These are phyloP conservation scores for Aspergillus pseudonomiae DNA, from an alignment of 2,329 filamentous ascomycete species.

Conservation along the genomic window DNA sequence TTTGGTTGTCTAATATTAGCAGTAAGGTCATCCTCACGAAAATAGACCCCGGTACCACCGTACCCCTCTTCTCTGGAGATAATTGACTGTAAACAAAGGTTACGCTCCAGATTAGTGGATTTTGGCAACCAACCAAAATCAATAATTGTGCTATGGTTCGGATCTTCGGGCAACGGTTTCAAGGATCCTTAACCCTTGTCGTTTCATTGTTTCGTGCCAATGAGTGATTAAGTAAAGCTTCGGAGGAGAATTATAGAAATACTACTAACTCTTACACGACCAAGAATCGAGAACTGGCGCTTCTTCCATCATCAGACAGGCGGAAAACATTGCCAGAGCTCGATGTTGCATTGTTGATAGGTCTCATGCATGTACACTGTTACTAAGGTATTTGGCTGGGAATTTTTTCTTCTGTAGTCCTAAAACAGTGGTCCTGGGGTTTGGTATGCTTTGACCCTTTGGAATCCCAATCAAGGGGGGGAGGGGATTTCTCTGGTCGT, in stretches of 20 bases:
- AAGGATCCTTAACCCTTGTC: background rate
- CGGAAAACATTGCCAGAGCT: background rate
- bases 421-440: constrained; percentile 9
- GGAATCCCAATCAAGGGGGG: constrained; percentile 35
- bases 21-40: background rate
- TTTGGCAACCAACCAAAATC: background rate
- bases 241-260: background rate
- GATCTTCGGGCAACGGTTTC: background rate
- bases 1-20: background rate
- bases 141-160: background rate
- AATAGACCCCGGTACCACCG: background rate
- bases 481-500: constrained; percentile 4
- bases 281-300: background rate
- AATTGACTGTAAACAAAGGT: background rate
- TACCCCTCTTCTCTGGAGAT: background rate
- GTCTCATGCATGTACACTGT: background rate
- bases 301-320: background rate
- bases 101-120: background rate
- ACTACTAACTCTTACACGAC: background rate
- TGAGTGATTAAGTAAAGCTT: background rate
- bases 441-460: constrained; percentile 30
- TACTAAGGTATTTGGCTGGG: background rate
- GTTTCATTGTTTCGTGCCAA: background rate
- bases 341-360: background rate
- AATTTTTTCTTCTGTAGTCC: background rate